These are phyloP conservation scores for Colletotrichum lentis DNA, from an alignment of 2,329 filamentous ascomycete species.

Conservation along the genomic window DNA sequence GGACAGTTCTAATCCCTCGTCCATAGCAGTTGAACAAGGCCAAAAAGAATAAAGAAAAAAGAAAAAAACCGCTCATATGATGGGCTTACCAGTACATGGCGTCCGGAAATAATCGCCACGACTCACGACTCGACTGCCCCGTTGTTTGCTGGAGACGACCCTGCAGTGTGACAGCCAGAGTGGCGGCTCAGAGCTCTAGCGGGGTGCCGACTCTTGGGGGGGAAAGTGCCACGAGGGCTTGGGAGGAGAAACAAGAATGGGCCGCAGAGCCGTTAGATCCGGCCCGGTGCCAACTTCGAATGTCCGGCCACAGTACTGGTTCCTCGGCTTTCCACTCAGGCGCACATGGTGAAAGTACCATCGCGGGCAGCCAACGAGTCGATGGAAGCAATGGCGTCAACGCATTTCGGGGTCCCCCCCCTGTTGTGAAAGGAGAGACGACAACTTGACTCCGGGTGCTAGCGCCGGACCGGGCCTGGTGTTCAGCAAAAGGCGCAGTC, in stretches of 20 bases:
- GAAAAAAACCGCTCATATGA: background rate
- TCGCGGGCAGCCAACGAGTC: background rate
- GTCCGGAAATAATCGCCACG: slow-evolving; percentile 6
- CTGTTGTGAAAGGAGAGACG: background rate
- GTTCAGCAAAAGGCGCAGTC: background rate
- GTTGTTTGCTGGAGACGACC: slow-evolving; percentile 5
- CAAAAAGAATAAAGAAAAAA: no score
- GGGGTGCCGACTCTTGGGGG: background rate
- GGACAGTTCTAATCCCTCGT: background rate
- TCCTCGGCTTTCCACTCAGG: slow-evolving; percentile 21
- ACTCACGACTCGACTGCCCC: slow-evolving; percentile 17
- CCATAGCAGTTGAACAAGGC: background rate
- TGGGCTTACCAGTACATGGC: no score
- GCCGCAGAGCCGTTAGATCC: slow-evolving; percentile 19
- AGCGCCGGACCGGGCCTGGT: background rate
- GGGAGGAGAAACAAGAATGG: slow-evolving; percentile 4
- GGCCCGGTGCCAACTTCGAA: background rate
- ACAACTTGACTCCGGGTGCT: background rate
- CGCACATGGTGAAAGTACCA: background rate
- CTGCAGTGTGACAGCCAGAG: slow-evolving; percentile 4
- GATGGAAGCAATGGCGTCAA: background rate
- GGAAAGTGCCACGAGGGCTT: background rate
- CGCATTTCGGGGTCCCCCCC: background rate
- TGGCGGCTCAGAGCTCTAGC: slow-evolving; percentile 15
- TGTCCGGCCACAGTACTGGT: slow-evolving; percentile 26